A percentile compares a stretch with the other conserved stretches of the same genome.
phyloP scores from a whole-genome alignment of 164 flowering plant species.

The Berberis vulgaris region DNA sequence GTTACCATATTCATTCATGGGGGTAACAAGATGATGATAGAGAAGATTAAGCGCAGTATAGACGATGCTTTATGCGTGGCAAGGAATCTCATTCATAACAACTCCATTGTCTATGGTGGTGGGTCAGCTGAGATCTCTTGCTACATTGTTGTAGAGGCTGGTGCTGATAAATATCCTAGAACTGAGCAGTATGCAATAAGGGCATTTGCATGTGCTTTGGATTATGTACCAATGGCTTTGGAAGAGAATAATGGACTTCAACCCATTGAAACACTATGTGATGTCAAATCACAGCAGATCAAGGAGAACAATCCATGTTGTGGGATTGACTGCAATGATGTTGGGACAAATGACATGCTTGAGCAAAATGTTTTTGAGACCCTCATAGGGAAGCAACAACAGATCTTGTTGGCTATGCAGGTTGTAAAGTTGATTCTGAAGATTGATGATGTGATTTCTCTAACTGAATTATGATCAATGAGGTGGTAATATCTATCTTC shows the following conservation, averaged over 20 bases:
- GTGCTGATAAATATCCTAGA: too few relatives aligned
- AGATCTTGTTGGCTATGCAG: conserved; percentile 40
- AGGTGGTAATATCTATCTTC: too few relatives aligned
- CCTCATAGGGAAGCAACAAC: too few relatives aligned
- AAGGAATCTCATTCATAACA: too few relatives aligned
- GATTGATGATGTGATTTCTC: conserved; percentile 16
- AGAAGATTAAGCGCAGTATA: too few relatives aligned
- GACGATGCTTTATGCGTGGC: too few relatives aligned
- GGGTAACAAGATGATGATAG: too few relatives aligned
- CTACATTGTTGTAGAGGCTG: too few relatives aligned
- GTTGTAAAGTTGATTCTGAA: conserved; percentile 97
- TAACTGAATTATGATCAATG: too few relatives aligned
- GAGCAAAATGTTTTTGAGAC: conserved; percentile 24
- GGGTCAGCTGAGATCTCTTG: too few relatives aligned
- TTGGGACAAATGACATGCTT: conserved; percentile 91
- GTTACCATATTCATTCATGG: too few relatives aligned
- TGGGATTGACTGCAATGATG: conserved; percentile 95
- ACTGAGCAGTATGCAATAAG: conserved; percentile 79
- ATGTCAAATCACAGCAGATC: conserved; percentile 88
- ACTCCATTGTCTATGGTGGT: too few relatives aligned
- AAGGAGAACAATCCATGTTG: conserved; percentile 78
- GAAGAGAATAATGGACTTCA: conserved; percentile 98
- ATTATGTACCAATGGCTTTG: conserved; percentile 93
- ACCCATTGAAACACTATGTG: conserved; percentile 88
- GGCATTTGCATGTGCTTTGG: conserved; percentile 94